Evolutionary conservation across 805 yeast species (phyloP).

Genomic region (Wickerhamomyces sydowiorum): DNA sequence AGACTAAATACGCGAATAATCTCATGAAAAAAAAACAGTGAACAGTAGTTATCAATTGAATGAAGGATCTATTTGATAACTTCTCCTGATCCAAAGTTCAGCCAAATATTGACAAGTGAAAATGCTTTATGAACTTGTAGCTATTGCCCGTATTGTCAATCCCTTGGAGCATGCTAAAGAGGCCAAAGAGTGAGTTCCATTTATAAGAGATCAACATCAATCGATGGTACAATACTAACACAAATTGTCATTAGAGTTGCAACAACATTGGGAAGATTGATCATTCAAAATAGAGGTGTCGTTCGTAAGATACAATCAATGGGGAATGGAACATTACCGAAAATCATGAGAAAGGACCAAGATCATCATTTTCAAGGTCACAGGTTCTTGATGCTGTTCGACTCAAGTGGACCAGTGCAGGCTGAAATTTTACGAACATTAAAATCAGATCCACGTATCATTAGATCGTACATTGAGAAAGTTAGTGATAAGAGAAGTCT

Average conservation of each 20-base stretch:
- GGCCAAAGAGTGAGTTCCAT: conserved; percentile 49
- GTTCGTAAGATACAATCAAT: conserved; percentile 75
- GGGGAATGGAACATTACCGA: conserved; percentile 77
- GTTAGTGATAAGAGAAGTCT: conserved; percentile 42
- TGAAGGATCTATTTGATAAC: too few species aligned
- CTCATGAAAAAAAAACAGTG: background rate
- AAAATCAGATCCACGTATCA: conserved; percentile 84
- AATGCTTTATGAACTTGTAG: conserved; percentile 88
- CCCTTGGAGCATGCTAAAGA: conserved; percentile 48
- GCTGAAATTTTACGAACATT: conserved; percentile 75
- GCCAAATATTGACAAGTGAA: too few species aligned
- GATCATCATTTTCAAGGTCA: conserved; percentile 89
- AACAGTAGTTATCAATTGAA: background rate
- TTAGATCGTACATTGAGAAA: conserved; percentile 69
- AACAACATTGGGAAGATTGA: conserved; percentile 72
- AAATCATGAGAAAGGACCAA: conserved; percentile 76
- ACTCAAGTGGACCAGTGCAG: conserved; percentile 81
- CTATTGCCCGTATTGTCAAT: conserved; percentile 76
- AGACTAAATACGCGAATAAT: too few species aligned
- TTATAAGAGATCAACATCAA: too few species aligned
- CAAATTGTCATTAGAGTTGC: conserved; percentile 27
- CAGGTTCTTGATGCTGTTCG: conserved; percentile 82
- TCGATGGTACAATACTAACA: too few species aligned
- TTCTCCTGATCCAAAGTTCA: too few species aligned
- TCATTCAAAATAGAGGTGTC: conserved; percentile 90